These are phyloP conservation scores for Chiua virens DNA, from an alignment of 768 basidiomycete species.

Conservation along the genomic window DNA sequence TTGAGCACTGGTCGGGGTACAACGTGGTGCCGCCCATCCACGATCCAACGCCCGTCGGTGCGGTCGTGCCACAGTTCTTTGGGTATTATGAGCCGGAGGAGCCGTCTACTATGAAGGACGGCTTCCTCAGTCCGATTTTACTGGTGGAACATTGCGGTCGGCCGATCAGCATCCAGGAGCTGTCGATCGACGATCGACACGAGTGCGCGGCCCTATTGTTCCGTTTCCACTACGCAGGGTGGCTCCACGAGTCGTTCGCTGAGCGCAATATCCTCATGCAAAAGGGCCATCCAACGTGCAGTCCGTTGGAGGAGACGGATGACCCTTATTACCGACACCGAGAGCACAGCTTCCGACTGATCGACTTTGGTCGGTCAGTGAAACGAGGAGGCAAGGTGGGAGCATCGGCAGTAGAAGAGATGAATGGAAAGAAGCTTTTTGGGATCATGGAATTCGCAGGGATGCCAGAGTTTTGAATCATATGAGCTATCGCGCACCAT, in stretches of 20 bases:
- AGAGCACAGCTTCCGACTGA: constrained; percentile 39
- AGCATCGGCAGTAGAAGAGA: fast-evolving
- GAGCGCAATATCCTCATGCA: constrained; percentile 45
- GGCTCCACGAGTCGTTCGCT: constrained; percentile 41
- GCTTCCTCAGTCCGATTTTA: constrained; percentile 9
- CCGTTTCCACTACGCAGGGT: constrained; percentile 39
- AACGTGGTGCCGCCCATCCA: constrained; percentile 30
- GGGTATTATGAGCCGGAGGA: constrained; percentile 46
- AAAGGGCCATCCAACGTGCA: constrained; percentile 36
- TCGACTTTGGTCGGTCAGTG: constrained; percentile 49
- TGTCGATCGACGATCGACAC: constrained; percentile 35
- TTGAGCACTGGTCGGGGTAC: constrained; percentile 27
- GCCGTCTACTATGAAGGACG: too few relatives aligned
- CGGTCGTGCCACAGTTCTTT: constrained; percentile 62
- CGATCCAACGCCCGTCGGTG: constrained; percentile 46
- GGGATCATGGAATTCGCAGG: neutral
- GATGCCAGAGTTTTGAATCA: too few relatives aligned
- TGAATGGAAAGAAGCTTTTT: neutral
- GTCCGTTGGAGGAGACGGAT: constrained; percentile 7
- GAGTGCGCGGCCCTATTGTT: constrained; percentile 41
- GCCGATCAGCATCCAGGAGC: constrained; percentile 23
- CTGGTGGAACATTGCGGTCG: constrained; percentile 35
- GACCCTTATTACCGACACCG: neutral
- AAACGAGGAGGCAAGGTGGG: neutral
- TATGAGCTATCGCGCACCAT: too few relatives aligned